These are phyloP conservation scores for Parasitella parasitica DNA, from an alignment of 371 early-diverging fungal species.

Conservation along the genomic window DNA sequence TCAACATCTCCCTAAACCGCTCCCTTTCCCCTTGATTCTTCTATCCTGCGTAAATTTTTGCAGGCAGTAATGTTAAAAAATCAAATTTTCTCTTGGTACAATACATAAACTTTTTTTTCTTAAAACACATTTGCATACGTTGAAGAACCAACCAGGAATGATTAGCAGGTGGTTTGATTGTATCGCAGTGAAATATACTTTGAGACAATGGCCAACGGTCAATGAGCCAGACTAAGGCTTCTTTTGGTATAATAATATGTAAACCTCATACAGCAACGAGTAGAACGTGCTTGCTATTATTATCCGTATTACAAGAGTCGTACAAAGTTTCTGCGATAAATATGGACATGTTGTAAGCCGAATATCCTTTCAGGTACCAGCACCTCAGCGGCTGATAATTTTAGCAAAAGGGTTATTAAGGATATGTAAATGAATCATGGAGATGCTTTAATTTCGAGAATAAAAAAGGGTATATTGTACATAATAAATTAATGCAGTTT, in stretches of 20 bases:
- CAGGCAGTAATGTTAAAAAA: not conserved
- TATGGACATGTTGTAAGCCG: no score
- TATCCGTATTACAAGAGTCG: not conserved
- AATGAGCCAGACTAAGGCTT: no score
- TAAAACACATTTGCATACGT: no score
- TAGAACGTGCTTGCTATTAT: not conserved
- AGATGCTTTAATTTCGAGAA: not conserved
- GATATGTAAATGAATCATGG: not conserved
- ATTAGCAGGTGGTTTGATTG: no score
- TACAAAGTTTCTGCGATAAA: not conserved
- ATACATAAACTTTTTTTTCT: no score
- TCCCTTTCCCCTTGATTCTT: not conserved
- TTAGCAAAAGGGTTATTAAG: not conserved
- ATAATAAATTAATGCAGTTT: not conserved
- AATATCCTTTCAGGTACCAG: constrained; percentile 1
- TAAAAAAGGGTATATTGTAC: not conserved
- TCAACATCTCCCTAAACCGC: not conserved
- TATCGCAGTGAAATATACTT: no score
- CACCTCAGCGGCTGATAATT: not conserved
- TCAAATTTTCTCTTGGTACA: not conserved
- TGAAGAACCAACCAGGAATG: not conserved
- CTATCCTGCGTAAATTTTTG: not conserved
- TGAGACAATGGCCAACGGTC: no score
- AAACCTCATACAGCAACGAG: no score
- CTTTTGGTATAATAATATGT: no score